Conservation (phyloP, 345 rosid species). For the Eucalyptus erythrocorys region DNA sequence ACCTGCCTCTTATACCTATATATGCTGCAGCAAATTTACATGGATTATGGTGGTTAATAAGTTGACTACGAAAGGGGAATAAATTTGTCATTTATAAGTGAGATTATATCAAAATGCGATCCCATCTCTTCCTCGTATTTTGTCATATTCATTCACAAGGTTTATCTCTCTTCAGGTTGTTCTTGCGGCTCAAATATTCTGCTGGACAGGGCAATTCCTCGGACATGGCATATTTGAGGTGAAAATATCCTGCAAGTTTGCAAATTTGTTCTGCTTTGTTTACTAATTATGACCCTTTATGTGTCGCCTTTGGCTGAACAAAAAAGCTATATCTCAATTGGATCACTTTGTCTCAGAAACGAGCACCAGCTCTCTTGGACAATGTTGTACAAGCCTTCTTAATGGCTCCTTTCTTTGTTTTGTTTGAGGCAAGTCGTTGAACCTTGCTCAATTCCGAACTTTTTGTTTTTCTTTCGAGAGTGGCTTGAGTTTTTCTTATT, state of each 20-base stretch:
- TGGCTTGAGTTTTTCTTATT: not conserved
- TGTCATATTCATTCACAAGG: not conserved
- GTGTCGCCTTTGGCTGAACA: not conserved
- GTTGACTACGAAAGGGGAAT: not conserved
- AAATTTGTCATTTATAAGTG: not conserved
- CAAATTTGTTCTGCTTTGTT: not conserved
- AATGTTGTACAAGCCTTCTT: conserved; percentile 70
- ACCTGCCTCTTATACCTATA: not conserved
- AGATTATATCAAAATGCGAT: not conserved
- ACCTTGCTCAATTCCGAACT: not conserved
- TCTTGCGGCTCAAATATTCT: conserved; percentile 50
- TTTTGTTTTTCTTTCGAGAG: not conserved
- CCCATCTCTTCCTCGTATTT: not conserved
- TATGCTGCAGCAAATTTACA: not conserved
- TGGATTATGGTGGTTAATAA: not conserved
- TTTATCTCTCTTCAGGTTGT: conserved; percentile 35
- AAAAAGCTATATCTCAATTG: not conserved
- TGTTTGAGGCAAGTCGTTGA: conserved; percentile 53
- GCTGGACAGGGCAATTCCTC: conserved; percentile 74
- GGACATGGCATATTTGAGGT: conserved; percentile 95
- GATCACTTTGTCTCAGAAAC: conserved; percentile 28
- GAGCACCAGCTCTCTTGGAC: conserved; percentile 83
- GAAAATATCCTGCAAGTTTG: not conserved
- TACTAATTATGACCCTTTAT: not conserved
- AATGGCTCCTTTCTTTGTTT: conserved; percentile 89